phyloP scores from a whole-genome alignment of 371 early-diverging fungal genomes.

The Cladochytrium tenue region DNA sequence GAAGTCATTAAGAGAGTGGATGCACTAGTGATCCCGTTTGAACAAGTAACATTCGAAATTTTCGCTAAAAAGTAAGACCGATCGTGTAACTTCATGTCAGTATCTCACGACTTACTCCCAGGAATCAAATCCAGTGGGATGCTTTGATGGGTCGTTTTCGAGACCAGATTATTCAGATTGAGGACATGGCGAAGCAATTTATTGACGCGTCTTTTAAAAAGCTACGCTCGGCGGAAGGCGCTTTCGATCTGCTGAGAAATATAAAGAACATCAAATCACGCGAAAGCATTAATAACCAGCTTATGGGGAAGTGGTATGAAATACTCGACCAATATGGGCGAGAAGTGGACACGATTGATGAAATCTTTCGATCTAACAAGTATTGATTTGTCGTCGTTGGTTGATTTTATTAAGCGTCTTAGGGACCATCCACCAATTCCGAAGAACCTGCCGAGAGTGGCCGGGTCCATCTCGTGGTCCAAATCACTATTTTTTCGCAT shows the following conservation, averaged over 20 bases:
- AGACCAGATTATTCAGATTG: slow-evolving; percentile 63
- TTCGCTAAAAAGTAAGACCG: slow-evolving; percentile 48
- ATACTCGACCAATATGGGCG: slow-evolving; percentile 60
- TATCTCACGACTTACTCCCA: slow-evolving; percentile 8
- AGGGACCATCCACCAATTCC: slow-evolving; percentile 53
- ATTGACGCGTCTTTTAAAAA: slow-evolving; percentile 66
- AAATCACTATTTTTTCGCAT: slow-evolving; percentile 56
- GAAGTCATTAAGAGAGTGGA: slow-evolving; percentile 65
- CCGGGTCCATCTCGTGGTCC: slow-evolving; percentile 61
- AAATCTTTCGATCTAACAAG: slow-evolving; percentile 43
- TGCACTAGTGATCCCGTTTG: slow-evolving; percentile 56
- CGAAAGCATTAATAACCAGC: slow-evolving; percentile 59
- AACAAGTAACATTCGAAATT: slow-evolving; percentile 55
- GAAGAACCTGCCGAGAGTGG: slow-evolving; percentile 58
- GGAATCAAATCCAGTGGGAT: slow-evolving; percentile 56
- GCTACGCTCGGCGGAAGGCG: slow-evolving; percentile 62
- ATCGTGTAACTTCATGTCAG: not conserved
- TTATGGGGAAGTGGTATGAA: slow-evolving; percentile 65
- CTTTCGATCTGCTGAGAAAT: slow-evolving; percentile 62
- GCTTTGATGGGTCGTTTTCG: slow-evolving; percentile 57
- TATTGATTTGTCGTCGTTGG: not conserved
- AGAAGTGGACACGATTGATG: slow-evolving; percentile 62
- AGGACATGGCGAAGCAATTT: slow-evolving; percentile 67
- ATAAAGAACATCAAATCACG: slow-evolving; percentile 59
- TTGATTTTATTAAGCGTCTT: slow-evolving; percentile 1